These are phyloP conservation scores for Thelonectria discophora DNA, from an alignment of 2,329 filamentous ascomycete species.

Conservation along the genomic window DNA sequence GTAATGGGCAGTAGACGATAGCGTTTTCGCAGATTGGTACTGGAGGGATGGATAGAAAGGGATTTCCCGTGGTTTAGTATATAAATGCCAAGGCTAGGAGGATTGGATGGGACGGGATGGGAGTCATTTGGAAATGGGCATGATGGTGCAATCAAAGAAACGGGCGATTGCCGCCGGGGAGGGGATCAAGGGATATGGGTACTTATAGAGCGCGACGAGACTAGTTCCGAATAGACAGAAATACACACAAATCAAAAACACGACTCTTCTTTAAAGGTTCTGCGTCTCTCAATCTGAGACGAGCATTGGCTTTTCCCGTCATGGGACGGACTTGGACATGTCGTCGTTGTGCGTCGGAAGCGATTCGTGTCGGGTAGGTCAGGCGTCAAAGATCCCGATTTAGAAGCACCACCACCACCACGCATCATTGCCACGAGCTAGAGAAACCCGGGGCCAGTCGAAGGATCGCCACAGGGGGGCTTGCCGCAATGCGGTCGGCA, in stretches of 20 bases:
- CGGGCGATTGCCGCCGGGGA: not conserved
- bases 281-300: not conserved
- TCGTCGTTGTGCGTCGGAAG: not conserved
- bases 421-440: conserved; percentile 33
- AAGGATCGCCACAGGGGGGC: not conserved
- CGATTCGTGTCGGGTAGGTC: not conserved
- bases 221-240: not conserved
- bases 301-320: not conserved
- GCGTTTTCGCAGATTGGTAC: not conserved
- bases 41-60: not conserved
- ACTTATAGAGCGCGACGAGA: not conserved
- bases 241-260: not conserved
- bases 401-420: conserved; percentile 32
- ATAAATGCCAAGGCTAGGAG: not conserved
- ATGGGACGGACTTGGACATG: not conserved
- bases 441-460: conserved; percentile 10
- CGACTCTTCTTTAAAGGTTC: not conserved
- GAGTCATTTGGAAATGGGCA: conserved; percentile 6
- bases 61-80: not conserved
- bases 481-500: not conserved
- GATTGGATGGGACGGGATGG: not conserved
- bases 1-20: not conserved
- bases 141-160: not conserved
- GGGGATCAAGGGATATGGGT: not conserved
- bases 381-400: conserved; percentile 27